phyloP scores from a whole-genome alignment of 495 filamentous ascomycete genomes.

The Podospora sp. region DNA sequence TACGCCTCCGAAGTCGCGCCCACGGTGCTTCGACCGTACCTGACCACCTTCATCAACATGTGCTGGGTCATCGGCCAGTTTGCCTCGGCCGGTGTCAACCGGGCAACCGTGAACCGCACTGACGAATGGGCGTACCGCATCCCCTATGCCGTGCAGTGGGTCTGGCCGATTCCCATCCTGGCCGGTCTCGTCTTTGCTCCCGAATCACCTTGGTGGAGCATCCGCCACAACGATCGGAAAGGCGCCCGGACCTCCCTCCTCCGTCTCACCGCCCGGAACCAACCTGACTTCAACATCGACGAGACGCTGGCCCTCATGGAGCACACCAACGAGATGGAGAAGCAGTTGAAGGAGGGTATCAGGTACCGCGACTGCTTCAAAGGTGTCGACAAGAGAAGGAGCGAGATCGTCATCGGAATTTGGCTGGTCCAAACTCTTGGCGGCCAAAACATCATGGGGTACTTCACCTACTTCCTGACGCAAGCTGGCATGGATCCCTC shows the following conservation, averaged over 20 bases:
- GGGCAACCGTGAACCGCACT: constrained; percentile 49
- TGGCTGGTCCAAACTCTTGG: constrained; percentile 76
- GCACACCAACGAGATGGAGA: constrained; percentile 64
- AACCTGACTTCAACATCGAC: constrained; percentile 54
- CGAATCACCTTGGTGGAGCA: constrained; percentile 78
- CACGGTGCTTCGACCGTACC: constrained; percentile 56
- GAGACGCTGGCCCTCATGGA: constrained; percentile 70
- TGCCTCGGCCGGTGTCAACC: constrained; percentile 61
- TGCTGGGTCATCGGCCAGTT: constrained; percentile 72
- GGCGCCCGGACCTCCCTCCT: constrained; percentile 49
- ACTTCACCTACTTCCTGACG: constrained; percentile 69
- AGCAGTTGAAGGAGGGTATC: constrained; percentile 36
- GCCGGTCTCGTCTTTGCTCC: constrained; percentile 66
- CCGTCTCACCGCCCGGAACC: constrained; percentile 52
- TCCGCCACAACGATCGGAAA: constrained; percentile 59
- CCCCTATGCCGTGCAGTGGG: constrained; percentile 68
- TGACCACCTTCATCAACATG: constrained; percentile 69
- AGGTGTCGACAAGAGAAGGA: constrained; percentile 66
- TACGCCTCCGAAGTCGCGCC: constrained; percentile 66
- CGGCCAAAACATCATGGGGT: constrained; percentile 70
- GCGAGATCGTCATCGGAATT: constrained; percentile 66
- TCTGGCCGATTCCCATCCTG: constrained; percentile 64
- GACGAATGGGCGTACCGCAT: constrained; percentile 63
- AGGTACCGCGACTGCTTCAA: constrained; percentile 49
- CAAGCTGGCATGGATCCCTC: constrained; percentile 62